Conservation (phyloP, 768 basidiomycete species). For the Lactarius sanguifluus region DNA sequence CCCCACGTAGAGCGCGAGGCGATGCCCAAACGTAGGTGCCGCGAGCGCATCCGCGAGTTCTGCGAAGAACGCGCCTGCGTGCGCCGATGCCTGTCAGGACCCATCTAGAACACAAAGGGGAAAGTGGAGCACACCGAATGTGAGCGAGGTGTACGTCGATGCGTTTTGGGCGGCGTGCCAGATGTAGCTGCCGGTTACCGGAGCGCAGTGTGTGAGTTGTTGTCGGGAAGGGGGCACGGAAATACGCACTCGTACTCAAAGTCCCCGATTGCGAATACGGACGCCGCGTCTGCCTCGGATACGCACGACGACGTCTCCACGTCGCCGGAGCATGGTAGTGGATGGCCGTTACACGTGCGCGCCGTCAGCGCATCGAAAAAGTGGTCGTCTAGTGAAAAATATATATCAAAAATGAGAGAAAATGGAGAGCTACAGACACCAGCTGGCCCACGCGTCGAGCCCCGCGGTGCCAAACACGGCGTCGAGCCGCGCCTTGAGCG, state of each 20-base stretch:
- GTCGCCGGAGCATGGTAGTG: slow-evolving; percentile 46
- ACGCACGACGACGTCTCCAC: slow-evolving; percentile 39
- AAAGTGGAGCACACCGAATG: slow-evolving; percentile 38
- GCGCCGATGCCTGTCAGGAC: neutral
- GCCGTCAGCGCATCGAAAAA: slow-evolving; percentile 55
- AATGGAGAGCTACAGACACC: slow-evolving; percentile 40
- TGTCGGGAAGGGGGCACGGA: neutral
- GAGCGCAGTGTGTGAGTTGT: slow-evolving; percentile 3
- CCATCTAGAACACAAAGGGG: neutral
- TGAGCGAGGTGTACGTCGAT: slow-evolving; percentile 44
- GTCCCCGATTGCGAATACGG: slow-evolving; percentile 41
- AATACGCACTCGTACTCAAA: slow-evolving; percentile 42
- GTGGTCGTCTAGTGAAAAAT: slow-evolving; percentile 41
- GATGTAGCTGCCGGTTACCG: slow-evolving; percentile 41
- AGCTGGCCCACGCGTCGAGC: slow-evolving; percentile 44
- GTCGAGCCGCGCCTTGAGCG: slow-evolving; percentile 41
- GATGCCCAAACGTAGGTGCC: slow-evolving; percentile 38
- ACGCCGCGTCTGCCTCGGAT: slow-evolving; percentile 39
- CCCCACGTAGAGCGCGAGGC: slow-evolving; percentile 45
- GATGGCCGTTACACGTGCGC: slow-evolving; percentile 46
- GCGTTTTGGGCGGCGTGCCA: slow-evolving; percentile 50
- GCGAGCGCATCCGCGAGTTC: slow-evolving; percentile 43
- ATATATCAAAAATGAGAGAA: neutral
- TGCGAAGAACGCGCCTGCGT: slow-evolving; percentile 45
- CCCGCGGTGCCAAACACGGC: slow-evolving; percentile 43